Base-by-base conservation (phyloP, 2,329 filamentous ascomycete species). In the Harringtonia lauricola region DNA sequence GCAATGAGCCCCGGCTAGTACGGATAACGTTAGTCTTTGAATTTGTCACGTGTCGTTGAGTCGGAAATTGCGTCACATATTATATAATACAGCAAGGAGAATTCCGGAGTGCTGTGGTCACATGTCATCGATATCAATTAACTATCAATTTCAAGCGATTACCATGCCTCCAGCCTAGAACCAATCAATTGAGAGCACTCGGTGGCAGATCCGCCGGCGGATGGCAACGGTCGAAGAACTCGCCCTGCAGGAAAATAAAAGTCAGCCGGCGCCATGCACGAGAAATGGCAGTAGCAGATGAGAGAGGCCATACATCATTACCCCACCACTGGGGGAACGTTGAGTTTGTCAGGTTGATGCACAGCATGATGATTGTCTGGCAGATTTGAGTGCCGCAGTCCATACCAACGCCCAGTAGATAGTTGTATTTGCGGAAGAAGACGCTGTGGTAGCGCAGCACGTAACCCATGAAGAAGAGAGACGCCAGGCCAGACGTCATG, bases 351-450 rank as follows among this genome's bases (percentile, higher is more conserved):
- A 59, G 46, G 48, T 59, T 55, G 21, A 59, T 51, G 4, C 49
- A 51, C 12, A 59, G 50, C 47, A 59, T 55, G 39, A 58, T 53
- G 33, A 56, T 36, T 1, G 54, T 59, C 39, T 53, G 49, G 42
- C 54, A 55, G 17, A 60, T 41, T 45, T 60, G 55, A 1, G 52
- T 52, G 15, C 57, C 57, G 36, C 57, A 57, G 43, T 66, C 63
- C 8, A 66, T 56, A 2, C 62, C 63, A 3, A 61, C 59, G 4
- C 63, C 60, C 6, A 65, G 52, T n/a, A 66, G 55, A 47, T 65
- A 65, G 48, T 65, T 65, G 48, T 66, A 66, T 51, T 65, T 65
- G 7, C 59, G 55, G 57, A 64, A 66, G 63, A 63, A 66, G 18
- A 51, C 54, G 1, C 53, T 52, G 24, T 54, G 55, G 43, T 57